Evolutionary conservation across 2,329 filamentous ascomycete genomes (phyloP), one percentile per base, ranked within the genome.

Genomic region (Xylaria sp.): DNA sequence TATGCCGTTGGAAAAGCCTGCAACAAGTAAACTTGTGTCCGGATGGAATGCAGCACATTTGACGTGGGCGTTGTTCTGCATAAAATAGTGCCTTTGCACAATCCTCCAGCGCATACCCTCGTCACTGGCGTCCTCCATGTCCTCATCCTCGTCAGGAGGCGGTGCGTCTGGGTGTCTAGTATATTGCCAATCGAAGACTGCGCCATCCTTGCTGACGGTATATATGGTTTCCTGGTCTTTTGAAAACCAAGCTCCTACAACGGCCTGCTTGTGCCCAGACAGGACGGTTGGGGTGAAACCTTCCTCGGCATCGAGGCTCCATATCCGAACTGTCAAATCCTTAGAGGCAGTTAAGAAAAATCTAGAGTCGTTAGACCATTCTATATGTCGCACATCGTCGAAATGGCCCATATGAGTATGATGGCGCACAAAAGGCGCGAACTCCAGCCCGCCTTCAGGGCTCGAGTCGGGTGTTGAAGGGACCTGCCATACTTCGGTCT

Each of bases 231-330:
- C 97, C 79, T 99, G 96, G 75, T 97, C 91, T 70, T 92, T 90
- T 0, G 94, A 97, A 79, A 99, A 99, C 90, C 94, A 99, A n/a
- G 94, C 94, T n/a, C 92, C 93, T 64, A 97, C 87, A 2, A 99
- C 92, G 18, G 89, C 91, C 80, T 98, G 94, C 79, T 94, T 91
- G 81, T 99, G 97, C 1, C 96, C 96, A 3, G 94, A 91, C 70
- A 99, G 83, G 18, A 94, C 93, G 1, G 96, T 99, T 0, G 95
- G 94, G 59, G 90, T 89, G 80, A 98, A 98, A 1, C 92, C 93
- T 69, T 95, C 92, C 76, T 97, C 94, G 0, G 90, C 87, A 74
- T 97, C 88, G 73, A 98, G 83, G 79, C 94, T 98, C 95, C 95
- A 99, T 89, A 99, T 93, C 78, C 94, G 89, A 48, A 93, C 92